These are phyloP conservation scores for Soucietia sequanensis DNA, from an alignment of 805 yeast species.

Conservation along the genomic window DNA sequence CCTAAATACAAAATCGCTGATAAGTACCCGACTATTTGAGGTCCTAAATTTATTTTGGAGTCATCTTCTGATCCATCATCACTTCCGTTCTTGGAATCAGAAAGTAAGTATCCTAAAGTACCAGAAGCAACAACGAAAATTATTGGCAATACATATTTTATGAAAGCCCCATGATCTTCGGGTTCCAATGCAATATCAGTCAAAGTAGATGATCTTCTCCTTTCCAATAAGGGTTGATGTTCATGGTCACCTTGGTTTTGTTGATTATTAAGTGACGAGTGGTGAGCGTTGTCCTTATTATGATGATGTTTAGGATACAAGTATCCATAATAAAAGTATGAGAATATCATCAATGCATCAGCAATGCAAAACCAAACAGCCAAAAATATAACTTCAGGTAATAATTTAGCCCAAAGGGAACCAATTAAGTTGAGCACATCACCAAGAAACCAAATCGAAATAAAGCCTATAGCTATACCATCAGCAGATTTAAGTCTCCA, in stretches of 20 bases:
- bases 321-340: slow-evolving; percentile 56
- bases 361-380: slow-evolving; percentile 79
- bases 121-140: slow-evolving; percentile 65
- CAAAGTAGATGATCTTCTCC: slow-evolving; percentile 53
- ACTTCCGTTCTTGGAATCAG: slow-evolving; percentile 30
- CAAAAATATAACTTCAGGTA: slow-evolving; percentile 67
- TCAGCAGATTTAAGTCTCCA: slow-evolving; percentile 75
- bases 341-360: slow-evolving; percentile 56
- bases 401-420: slow-evolving; percentile 63
- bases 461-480: slow-evolving; percentile 69
- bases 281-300: slow-evolving; percentile 13
- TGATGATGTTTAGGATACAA: slow-evolving; percentile 40
- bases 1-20: slow-evolving; percentile 69
- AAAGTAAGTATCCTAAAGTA: slow-evolving; percentile 53
- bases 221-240: slow-evolving; percentile 32
- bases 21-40: slow-evolving; percentile 68
- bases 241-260: slow-evolving; percentile 5
- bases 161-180: slow-evolving; percentile 44
- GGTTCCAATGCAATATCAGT: slow-evolving; percentile 51
- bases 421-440: slow-evolving; percentile 69
- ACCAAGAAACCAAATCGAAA: slow-evolving; percentile 69
- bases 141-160: slow-evolving; percentile 56
- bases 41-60: slow-evolving; percentile 43
- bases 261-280: too few relatives aligned
- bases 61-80: slow-evolving; percentile 17